A percentile compares a stretch with the other conserved stretches of the same genome.
Evolutionary conservation across 2,329 filamentous ascomycete genomes (phyloP).

Genomic region (Helotiales sp.): DNA sequence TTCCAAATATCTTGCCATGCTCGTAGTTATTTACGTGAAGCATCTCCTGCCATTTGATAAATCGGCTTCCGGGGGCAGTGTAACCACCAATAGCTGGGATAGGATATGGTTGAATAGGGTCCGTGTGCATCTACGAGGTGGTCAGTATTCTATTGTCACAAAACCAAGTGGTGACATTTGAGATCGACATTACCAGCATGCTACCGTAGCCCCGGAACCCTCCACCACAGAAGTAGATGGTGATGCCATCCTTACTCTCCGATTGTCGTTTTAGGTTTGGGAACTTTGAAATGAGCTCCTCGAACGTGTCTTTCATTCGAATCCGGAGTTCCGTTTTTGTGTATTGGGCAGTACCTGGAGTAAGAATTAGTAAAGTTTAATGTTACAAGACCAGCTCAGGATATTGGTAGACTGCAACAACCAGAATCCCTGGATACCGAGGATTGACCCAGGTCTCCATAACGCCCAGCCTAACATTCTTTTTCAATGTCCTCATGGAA

Average conservation of each 20-base stretch:
- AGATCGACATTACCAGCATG: conserved; percentile 52
- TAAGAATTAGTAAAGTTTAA: not conserved
- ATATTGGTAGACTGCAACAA: too few relatives aligned
- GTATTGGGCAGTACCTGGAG: conserved; percentile 48
- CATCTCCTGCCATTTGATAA: conserved; percentile 60
- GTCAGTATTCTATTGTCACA: not conserved
- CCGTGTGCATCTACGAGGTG: conserved; percentile 65
- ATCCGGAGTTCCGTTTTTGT: conserved; percentile 53
- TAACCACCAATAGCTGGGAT: conserved; percentile 85
- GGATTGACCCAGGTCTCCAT: too few relatives aligned
- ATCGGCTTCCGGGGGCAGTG: conserved; percentile 63
- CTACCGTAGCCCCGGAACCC: conserved; percentile 92
- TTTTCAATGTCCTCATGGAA: too few relatives aligned
- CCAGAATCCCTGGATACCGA: too few relatives aligned
- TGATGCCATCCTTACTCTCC: conserved; percentile 54
- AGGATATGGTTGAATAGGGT: conserved; percentile 77
- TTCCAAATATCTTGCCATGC: conserved; percentile 69
- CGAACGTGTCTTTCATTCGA: conserved; percentile 65
- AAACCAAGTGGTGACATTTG: not conserved
- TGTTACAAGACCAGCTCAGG: not conserved
- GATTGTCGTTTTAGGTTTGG: conserved; percentile 55
- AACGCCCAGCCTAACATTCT: not conserved
- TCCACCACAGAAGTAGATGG: conserved; percentile 85
- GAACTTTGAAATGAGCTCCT: conserved; percentile 54
- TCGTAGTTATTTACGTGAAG: conserved; percentile 54